Base-by-base conservation (phyloP, 306 rosid genomes). In the Senna tora region DNA sequence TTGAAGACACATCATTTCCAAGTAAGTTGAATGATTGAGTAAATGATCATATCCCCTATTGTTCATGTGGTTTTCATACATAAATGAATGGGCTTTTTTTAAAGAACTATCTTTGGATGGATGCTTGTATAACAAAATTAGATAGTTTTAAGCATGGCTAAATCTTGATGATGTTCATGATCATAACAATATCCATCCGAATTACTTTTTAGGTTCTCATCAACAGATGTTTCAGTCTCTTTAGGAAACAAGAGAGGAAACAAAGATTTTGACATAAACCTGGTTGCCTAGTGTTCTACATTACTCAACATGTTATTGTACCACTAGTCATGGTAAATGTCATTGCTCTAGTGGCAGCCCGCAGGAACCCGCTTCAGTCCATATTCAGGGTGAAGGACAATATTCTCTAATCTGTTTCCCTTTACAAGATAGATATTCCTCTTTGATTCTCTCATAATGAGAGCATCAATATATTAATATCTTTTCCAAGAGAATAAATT, bases 1-100 rank as follows among this genome's bases (percentile, higher is more conserved):
- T 93, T 55, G 75, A 93, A 78, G 96, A 89, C 79, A 38, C 84
- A 19, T 82, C 86, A 2, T 82, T 82, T 65, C 98, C 98, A 12
- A 83, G 98, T 93, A 90, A 90, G 96, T 84, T 74, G 57, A 71
- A 45, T 67, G 54, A 34, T 17, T 59, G 71, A 63, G 30, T 30
- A 43, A 71, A 55, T 67, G 50, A 50, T 61, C 10, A 8, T 62
- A 28, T 66, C 34, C 43, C 46, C 9, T 28, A 17, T 38, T 47
- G 12, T 19, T 41, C 34, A 60, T 53, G 33, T 46, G 33, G 11
- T 49, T 72, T 33, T 6, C 22, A 55, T 22, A 46, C 39, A 75
- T 61, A 38, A 21, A 8, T 73, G 57, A 54, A 39, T 42, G 50
- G 72, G 25, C 42, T 11, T 67, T 28, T 53, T 42, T 38, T 22